These are phyloP conservation scores for Apiospora phragmitis DNA, from an alignment of 2,329 filamentous ascomycete species.

Conservation along the genomic window DNA sequence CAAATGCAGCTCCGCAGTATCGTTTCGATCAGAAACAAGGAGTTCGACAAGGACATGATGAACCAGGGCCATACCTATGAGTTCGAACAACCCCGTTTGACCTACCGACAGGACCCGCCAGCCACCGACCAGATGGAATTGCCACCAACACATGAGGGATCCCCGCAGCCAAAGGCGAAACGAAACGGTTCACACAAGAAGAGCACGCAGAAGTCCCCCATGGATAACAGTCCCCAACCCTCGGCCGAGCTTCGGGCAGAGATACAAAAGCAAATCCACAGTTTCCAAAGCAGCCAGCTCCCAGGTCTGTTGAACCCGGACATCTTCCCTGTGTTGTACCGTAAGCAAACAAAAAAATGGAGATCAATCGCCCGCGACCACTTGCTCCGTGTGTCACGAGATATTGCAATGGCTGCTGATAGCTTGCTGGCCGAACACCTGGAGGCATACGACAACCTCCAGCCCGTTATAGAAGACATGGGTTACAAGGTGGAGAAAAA, in stretches of 20 bases:
- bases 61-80: slow-evolving; percentile 6
- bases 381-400: slow-evolving; percentile 22
- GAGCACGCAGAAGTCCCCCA: not conserved
- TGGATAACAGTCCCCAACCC: not conserved
- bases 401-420: too few relatives aligned
- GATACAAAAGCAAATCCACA: slow-evolving; percentile 28
- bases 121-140: not conserved
- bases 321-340: slow-evolving; percentile 31
- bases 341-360: slow-evolving; percentile 35
- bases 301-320: slow-evolving; percentile 34
- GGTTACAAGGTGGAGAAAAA: slow-evolving; percentile 16
- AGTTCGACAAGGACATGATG: slow-evolving; percentile 1
- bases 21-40: slow-evolving; percentile 13
- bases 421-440: too few relatives aligned
- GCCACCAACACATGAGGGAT: not conserved
- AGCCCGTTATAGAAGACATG: slow-evolving; percentile 3
- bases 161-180: not conserved
- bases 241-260: slow-evolving; percentile 17
- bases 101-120: not conserved
- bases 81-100: not conserved
- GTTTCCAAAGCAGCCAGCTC: slow-evolving; percentile 32
- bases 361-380: slow-evolving; percentile 25
- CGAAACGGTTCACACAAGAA: not conserved
- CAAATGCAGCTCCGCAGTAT: slow-evolving; percentile 27
- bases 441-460: not conserved